Percentiles rank a stretch among this genome's conserved stretches.
phyloP scores from a whole-genome alignment of 306 rosid species.

The Delonix regia region DNA sequence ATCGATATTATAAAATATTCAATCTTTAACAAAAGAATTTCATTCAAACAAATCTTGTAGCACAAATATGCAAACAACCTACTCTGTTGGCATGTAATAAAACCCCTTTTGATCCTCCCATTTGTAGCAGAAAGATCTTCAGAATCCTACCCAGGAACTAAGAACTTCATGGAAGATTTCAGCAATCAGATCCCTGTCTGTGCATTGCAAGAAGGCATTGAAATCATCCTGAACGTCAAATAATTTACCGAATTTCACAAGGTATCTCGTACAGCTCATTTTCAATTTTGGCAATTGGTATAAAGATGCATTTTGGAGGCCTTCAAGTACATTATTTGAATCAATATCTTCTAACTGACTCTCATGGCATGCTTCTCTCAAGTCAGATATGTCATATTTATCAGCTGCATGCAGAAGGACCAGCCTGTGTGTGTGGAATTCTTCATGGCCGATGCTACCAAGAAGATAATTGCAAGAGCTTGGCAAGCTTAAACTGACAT shows the following conservation, averaged over 20 bases:
- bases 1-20: slow-evolving; percentile 14
- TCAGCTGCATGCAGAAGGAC: slow-evolving; percentile 71
- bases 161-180: slow-evolving; percentile 72
- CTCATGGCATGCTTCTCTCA: slow-evolving; percentile 73
- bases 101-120: background rate
- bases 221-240: slow-evolving; percentile 64
- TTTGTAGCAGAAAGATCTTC: slow-evolving; percentile 30
- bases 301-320: slow-evolving; percentile 71
- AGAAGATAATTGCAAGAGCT: slow-evolving; percentile 62
- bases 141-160: slow-evolving; percentile 70
- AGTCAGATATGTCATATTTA: slow-evolving; percentile 72
- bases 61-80: slow-evolving; percentile 30
- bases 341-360: slow-evolving; percentile 82
- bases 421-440: slow-evolving; percentile 60
- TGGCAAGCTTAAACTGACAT: slow-evolving; percentile 72
- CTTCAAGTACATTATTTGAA: slow-evolving; percentile 65
- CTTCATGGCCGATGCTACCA: slow-evolving; percentile 64
- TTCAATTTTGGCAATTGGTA: slow-evolving; percentile 65
- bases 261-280: slow-evolving; percentile 67
- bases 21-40: slow-evolving; percentile 50
- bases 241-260: slow-evolving; percentile 80
- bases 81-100: slow-evolving; percentile 13
- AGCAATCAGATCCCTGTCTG: slow-evolving; percentile 65
- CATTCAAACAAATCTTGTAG: slow-evolving; percentile 39
- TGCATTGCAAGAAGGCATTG: slow-evolving; percentile 54